Percentiles rank a stretch among this genome's conserved stretches.
Evolutionary conservation across 2,329 filamentous ascomycete species (phyloP).

Genomic region (Bertia moriformis): DNA sequence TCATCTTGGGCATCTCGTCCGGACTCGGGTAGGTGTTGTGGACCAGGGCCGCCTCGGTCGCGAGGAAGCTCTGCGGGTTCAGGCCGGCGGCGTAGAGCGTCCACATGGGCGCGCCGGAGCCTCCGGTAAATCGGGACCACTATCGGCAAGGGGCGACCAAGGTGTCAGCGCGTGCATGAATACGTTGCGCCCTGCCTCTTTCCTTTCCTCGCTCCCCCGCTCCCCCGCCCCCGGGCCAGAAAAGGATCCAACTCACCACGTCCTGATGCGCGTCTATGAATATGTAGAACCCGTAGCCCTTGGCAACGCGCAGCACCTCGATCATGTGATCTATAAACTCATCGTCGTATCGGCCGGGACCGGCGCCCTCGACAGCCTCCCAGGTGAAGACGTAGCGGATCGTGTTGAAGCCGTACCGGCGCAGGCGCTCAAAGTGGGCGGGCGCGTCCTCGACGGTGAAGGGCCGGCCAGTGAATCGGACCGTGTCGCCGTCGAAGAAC

Average conservation of each 20-base stretch:
- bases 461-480: conserved; percentile 76
- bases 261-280: conserved; percentile 99
- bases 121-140: conserved; percentile 91
- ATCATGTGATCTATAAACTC: conserved; percentile 88
- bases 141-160: conserved; percentile 14
- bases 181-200: conserved; percentile 1
- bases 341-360: conserved; percentile 85
- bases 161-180: conserved; percentile 17
- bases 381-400: conserved; percentile 96
- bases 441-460: conserved; percentile 74
- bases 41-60: conserved; percentile 81
- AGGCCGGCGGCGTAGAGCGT: conserved; percentile 88
- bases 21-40: conserved; percentile 87
- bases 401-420: conserved; percentile 86
- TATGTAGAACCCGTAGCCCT: conserved; percentile 82
- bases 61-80: conserved; percentile 70
- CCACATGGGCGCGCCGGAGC: conserved; percentile 94
- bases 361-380: conserved; percentile 92
- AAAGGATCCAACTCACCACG: conserved; percentile 52
- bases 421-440: conserved; percentile 71
- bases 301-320: conserved; percentile 66
- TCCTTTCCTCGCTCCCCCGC: not conserved
- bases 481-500: conserved; percentile 86
- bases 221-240: too few relatives aligned
- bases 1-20: conserved; percentile 88